Percentiles rank a stretch among this genome's conserved stretches.
phyloP scores from a whole-genome alignment of 2,329 filamentous ascomycete genomes.

The Hypoxylon sp. region DNA sequence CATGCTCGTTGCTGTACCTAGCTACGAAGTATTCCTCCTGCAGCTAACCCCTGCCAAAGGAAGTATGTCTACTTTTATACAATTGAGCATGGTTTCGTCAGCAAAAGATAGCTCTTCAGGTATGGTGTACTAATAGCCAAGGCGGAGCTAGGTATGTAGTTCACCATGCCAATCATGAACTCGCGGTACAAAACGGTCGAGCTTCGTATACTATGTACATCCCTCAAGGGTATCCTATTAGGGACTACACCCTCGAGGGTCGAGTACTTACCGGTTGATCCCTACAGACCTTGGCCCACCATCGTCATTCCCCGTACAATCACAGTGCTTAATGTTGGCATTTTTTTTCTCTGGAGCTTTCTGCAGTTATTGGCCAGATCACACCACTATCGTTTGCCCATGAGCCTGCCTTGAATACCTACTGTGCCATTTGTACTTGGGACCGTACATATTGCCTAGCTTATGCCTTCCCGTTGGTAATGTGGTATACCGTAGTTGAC shows the following conservation, averaged over 20 bases:
- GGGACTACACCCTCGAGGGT: constrained; percentile 43
- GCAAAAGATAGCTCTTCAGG: constrained; percentile 49
- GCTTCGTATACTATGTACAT: constrained; percentile 42
- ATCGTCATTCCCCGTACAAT: constrained; percentile 49
- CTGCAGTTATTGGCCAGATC: constrained; percentile 46
- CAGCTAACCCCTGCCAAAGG: constrained; percentile 46
- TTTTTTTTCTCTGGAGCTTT: constrained; percentile 43
- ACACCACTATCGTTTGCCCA: constrained; percentile 47
- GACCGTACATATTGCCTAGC: constrained; percentile 45
- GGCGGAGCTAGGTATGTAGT: constrained; percentile 44
- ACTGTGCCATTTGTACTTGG: constrained; percentile 46
- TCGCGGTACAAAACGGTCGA: constrained; percentile 42
- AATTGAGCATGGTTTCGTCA: constrained; percentile 47
- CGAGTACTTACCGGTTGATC: constrained; percentile 48
- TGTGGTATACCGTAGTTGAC: constrained; percentile 46
- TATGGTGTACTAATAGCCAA: constrained; percentile 50
- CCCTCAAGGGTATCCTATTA: constrained; percentile 38
- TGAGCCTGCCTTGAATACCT: constrained; percentile 34
- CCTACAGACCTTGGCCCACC: constrained; percentile 46
- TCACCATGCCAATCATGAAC: constrained; percentile 44
- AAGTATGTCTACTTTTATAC: constrained; percentile 51
- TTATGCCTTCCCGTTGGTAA: constrained; percentile 45
- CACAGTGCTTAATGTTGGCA: constrained; percentile 48
- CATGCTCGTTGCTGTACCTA: constrained; percentile 50
- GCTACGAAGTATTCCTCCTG: constrained; percentile 48